phyloP scores from a whole-genome alignment of 345 rosid species.

The Turnera subulata region DNA sequence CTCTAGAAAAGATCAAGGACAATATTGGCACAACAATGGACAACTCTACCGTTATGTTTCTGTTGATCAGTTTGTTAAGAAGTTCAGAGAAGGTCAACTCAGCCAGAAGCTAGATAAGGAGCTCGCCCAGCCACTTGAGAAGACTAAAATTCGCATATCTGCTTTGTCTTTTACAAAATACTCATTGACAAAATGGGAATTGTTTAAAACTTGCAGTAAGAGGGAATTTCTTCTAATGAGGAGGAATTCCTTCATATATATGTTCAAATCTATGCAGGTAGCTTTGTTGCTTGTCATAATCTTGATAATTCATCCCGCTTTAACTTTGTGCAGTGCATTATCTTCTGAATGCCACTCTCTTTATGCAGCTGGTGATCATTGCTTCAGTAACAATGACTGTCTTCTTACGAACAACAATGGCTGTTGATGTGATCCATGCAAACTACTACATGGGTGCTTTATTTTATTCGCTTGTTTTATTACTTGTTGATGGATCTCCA shows the following conservation, averaged over 20 bases:
- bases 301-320: too few relatives aligned
- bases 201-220: slow-evolving; percentile 52
- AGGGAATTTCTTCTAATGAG: slow-evolving; percentile 62
- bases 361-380: slow-evolving; percentile 41
- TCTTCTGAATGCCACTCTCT: background rate
- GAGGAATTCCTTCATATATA: slow-evolving; percentile 54
- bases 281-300: background rate
- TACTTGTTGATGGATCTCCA: slow-evolving; percentile 46
- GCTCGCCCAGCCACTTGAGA: slow-evolving; percentile 35
- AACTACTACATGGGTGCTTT: slow-evolving; percentile 48
- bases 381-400: slow-evolving; percentile 58
- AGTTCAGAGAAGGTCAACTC: slow-evolving; percentile 29
- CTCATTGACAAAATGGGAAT: slow-evolving; percentile 47
- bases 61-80: slow-evolving; percentile 33
- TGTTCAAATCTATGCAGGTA: slow-evolving; percentile 54
- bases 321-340: background rate
- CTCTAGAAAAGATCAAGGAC: slow-evolving; percentile 61
- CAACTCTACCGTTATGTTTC: slow-evolving; percentile 35
- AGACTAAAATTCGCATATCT: slow-evolving; percentile 31
- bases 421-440: slow-evolving; percentile 42
- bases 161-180: slow-evolving; percentile 37
- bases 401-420: slow-evolving; percentile 41
- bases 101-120: slow-evolving; percentile 35
- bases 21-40: slow-evolving; percentile 40
- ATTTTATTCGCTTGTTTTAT: slow-evolving; percentile 39